A percentile compares a stretch with the other conserved stretches of the same genome.
Conservation (phyloP, 305 asterid species). For the Solanum hybrid region DNA sequence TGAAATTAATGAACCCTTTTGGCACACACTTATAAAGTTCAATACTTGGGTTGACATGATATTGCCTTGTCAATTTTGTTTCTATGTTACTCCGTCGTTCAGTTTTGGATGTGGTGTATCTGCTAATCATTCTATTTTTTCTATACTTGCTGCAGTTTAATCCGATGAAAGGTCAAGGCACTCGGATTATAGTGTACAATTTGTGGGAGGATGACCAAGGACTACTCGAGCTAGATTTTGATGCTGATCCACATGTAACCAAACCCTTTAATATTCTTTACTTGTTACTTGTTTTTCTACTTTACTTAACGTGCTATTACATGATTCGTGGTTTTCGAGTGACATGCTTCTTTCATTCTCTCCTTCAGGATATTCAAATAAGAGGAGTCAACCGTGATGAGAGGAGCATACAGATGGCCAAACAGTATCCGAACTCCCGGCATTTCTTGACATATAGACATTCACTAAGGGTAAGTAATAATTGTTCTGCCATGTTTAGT, state of each 20-base stretch:
- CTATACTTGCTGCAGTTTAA: slow-evolving; percentile 39
- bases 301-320: neutral
- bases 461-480: slow-evolving; percentile 66
- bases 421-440: slow-evolving; percentile 72
- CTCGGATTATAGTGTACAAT: slow-evolving; percentile 77
- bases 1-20: neutral
- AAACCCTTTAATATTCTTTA: slow-evolving; percentile 9
- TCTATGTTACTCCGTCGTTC: neutral
- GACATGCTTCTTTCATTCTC: slow-evolving; percentile 2
- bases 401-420: slow-evolving; percentile 81
- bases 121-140: neutral
- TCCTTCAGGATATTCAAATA: slow-evolving; percentile 81
- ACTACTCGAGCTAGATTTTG: slow-evolving; percentile 79
- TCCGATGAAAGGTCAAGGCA: slow-evolving; percentile 73
- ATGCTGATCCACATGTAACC: slow-evolving; percentile 60
- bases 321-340: slow-evolving; percentile 1
- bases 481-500: neutral
- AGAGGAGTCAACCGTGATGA: slow-evolving; percentile 96
- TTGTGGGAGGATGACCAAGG: slow-evolving; percentile 99
- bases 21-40: neutral
- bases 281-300: slow-evolving; percentile 1
- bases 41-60: neutral
- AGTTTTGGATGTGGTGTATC: neutral
- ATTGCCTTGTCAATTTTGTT: neutral
- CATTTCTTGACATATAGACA: slow-evolving; percentile 93